Base-by-base conservation (phyloP, 2,329 filamentous ascomycete species). In the Orbilia oligospora region DNA sequence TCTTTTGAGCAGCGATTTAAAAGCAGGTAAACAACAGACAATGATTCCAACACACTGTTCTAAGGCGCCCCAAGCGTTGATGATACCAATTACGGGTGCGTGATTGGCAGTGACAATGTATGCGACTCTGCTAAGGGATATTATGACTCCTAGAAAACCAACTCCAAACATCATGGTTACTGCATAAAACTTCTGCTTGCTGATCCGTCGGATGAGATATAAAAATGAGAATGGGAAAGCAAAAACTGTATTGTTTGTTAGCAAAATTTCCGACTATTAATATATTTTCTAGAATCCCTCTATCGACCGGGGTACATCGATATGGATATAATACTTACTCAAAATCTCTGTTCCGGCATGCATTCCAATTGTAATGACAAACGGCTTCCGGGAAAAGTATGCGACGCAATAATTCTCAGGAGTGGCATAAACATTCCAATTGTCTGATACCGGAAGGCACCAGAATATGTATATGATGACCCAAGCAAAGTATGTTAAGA, bases 1-100 rank as follows among this genome's bases (percentile, higher is more conserved):
- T 36, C 51, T 46, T 20, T 69, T 56, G 5, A 75, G 18, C 1
- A 75, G 55, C 1, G 64, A 55, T 64, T 75, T 75, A 33, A 75
- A 75, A 1, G 72, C 72, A 22, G 72, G 72, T 36, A 76, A 48
- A 44, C 72, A 76, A 49, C 72, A 76, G n/a, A 76, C 41, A 5
- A 76, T 49, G 18, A 76, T 76, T 5, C 72, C 72, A 8, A 76
- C 38, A 12, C 48, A 58, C 20, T 70, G 66, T 38, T 76, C 72
- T 24, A 76, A 36, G 5, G 67, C 66, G 10, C 66, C 66, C 72
- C 72, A 76, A 18, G 56, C 67, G 33, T 76, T 67, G n/a, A 49
- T 18, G 46, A 67, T 48, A 41, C 72, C 64, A 16, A 76, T 76
- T 4, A 76, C 53, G 3, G 71, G 71, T n/a, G 72, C 16, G n/a